Evolutionary conservation across 2,329 filamentous ascomycete species (phyloP).

Genomic region (Paramyrothecium roridum): DNA sequence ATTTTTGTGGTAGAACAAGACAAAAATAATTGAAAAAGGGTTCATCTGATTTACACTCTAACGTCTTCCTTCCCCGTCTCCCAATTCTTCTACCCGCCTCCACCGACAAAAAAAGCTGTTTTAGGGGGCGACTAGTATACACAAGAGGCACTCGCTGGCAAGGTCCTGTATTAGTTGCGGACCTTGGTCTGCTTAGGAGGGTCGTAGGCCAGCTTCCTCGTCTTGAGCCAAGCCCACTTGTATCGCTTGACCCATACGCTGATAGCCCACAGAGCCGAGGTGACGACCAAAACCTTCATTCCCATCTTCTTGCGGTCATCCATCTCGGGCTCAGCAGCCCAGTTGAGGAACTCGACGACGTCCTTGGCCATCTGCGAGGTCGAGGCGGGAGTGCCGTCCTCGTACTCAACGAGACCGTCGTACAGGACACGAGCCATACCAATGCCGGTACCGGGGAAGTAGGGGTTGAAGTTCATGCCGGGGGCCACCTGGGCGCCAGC

Average conservation of each 20-base stretch:
- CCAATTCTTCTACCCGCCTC: conserved; percentile 37
- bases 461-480: conserved; percentile 99
- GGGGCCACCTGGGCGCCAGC: conserved; percentile 81
- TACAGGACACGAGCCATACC: conserved; percentile 98
- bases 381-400: conserved; percentile 90
- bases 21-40: conserved; percentile 33
- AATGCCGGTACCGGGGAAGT: conserved; percentile 98
- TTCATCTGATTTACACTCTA: conserved; percentile 52
- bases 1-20: conserved; percentile 8
- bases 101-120: conserved; percentile 38
- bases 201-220: conserved; percentile 87
- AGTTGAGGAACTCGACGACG: conserved; percentile 98
- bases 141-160: conserved; percentile 22
- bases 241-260: conserved; percentile 99
- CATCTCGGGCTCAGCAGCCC: conserved; percentile 98
- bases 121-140: conserved; percentile 41
- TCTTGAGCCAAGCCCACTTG: conserved; percentile 97
- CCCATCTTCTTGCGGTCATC: conserved; percentile 99
- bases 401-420: conserved; percentile 96
- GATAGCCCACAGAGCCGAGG: conserved; percentile 74
- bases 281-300: conserved; percentile 87
- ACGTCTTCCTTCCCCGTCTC: conserved; percentile 27
- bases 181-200: conserved; percentile 60
- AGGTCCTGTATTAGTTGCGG: conserved; percentile 40
- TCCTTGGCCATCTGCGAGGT: conserved; percentile 99